These are phyloP conservation scores for Penicillium arizonense DNA, from an alignment of 495 filamentous ascomycete genomes.

Conservation along the genomic window DNA sequence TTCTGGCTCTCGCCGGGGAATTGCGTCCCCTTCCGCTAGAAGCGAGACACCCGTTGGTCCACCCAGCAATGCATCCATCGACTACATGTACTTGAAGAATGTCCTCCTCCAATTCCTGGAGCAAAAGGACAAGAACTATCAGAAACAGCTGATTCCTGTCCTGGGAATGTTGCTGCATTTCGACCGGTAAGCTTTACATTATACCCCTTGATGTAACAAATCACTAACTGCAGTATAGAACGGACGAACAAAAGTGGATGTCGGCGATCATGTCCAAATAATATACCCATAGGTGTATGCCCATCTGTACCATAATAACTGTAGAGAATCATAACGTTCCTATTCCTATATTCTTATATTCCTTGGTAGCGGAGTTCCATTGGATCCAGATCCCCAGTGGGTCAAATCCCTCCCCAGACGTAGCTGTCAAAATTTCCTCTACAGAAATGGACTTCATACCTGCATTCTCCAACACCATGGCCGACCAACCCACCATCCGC, in stretches of 20 bases:
- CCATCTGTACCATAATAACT: slow-evolving; percentile 1
- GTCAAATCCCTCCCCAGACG: neutral
- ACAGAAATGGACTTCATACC: slow-evolving; percentile 4
- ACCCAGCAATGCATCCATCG: slow-evolving; percentile 39
- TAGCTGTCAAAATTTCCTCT: neutral
- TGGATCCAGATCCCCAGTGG: no score
- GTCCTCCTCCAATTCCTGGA: slow-evolving; percentile 93
- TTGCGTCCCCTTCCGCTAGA: slow-evolving; percentile 37
- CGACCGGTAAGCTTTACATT: slow-evolving; percentile 63
- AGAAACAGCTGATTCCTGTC: slow-evolving; percentile 88
- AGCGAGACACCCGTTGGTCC: slow-evolving; percentile 39
- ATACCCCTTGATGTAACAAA: no score
- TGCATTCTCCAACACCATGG: slow-evolving; percentile 20
- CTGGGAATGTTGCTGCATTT: slow-evolving; percentile 89
- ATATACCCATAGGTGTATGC: slow-evolving; percentile 18
- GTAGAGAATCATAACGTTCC: slow-evolving; percentile 2
- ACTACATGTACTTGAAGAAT: slow-evolving; percentile 92
- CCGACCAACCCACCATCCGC: slow-evolving; percentile 43
- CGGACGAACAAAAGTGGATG: slow-evolving; percentile 88
- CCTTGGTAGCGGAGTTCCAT: no score
- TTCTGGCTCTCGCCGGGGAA: slow-evolving; percentile 50
- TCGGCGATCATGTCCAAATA: slow-evolving; percentile 63
- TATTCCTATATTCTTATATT: neutral
- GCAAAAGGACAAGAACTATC: slow-evolving; percentile 86
- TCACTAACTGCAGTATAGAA: slow-evolving; percentile 42